Percentiles rank a stretch among this genome's conserved stretches.
These are phyloP conservation scores for Cyberlindnera sargentensis DNA, from an alignment of 805 yeast genomes.

Conservation along the genomic window DNA sequence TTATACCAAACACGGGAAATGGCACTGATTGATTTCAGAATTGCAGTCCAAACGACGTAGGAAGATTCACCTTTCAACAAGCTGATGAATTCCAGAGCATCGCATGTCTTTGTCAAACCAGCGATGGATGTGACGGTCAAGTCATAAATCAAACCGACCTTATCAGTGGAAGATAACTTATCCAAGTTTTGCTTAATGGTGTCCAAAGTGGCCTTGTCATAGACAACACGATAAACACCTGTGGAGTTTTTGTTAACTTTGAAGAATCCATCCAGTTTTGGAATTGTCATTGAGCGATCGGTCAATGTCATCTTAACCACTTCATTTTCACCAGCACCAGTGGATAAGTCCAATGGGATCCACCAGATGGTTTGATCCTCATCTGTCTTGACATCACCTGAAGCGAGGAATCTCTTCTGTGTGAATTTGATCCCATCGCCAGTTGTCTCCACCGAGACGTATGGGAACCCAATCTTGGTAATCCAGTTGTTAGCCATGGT, in stretches of 20 bases:
- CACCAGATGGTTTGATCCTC: slow-evolving; percentile 66
- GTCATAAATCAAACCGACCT: slow-evolving; percentile 71
- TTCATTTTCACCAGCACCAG: slow-evolving; percentile 40
- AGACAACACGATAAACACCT: slow-evolving; percentile 72
- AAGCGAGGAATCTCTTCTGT: slow-evolving; percentile 66
- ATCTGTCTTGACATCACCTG: slow-evolving; percentile 67
- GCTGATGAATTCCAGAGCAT: slow-evolving; percentile 48
- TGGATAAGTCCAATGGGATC: slow-evolving; percentile 39
- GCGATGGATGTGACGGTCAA: slow-evolving; percentile 61
- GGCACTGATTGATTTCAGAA: slow-evolving; percentile 37
- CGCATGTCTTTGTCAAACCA: slow-evolving; percentile 56
- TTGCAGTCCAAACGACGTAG: slow-evolving; percentile 59
- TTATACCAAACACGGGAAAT: slow-evolving; percentile 47
- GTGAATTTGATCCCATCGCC: slow-evolving; percentile 43
- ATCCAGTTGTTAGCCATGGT: slow-evolving; percentile 73
- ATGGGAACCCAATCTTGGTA: slow-evolving; percentile 71
- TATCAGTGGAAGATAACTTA: slow-evolving; percentile 59
- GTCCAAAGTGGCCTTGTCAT: slow-evolving; percentile 55
- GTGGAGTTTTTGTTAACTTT: slow-evolving; percentile 66
- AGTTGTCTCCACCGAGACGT: slow-evolving; percentile 50
- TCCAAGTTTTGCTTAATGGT: slow-evolving; percentile 52
- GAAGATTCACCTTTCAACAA: slow-evolving; percentile 53
- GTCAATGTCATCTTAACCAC: slow-evolving; percentile 54
- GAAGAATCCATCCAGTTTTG: slow-evolving; percentile 44
- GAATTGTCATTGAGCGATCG: slow-evolving; percentile 35